Percentiles rank a stretch among this genome's conserved stretches.
These are phyloP conservation scores for Penicillium polonicum DNA, from an alignment of 2,329 filamentous ascomycete species.

Conservation along the genomic window DNA sequence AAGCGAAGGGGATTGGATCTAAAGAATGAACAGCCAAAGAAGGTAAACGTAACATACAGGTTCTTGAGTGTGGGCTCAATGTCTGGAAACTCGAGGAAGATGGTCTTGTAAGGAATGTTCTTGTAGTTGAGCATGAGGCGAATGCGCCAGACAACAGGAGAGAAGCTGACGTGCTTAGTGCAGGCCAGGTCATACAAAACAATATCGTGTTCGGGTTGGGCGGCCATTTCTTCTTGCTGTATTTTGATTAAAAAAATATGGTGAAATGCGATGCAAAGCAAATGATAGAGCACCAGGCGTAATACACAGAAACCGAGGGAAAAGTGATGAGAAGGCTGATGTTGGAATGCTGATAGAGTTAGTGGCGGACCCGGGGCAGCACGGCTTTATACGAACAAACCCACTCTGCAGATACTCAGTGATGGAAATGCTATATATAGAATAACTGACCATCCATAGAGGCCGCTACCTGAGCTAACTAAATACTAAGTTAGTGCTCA, in stretches of 20 bases:
- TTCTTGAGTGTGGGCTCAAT: slow-evolving; percentile 45
- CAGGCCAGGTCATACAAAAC: slow-evolving; percentile 45
- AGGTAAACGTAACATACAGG: slow-evolving; percentile 32
- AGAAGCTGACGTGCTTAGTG: slow-evolving; percentile 44
- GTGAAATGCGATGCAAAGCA: not conserved
- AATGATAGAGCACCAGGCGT: not conserved
- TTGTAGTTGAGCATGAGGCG: slow-evolving; percentile 49
- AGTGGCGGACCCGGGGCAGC: not conserved
- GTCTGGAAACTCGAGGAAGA: slow-evolving; percentile 47
- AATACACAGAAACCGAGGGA: not conserved
- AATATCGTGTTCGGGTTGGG: slow-evolving; percentile 32
- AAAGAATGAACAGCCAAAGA: not conserved
- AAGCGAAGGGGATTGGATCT: not conserved
- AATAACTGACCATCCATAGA: no score
- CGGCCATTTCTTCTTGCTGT: not conserved
- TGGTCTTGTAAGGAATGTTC: slow-evolving; percentile 40
- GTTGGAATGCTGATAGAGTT: not conserved
- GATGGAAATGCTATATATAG: not conserved
- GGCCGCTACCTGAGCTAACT: no score
- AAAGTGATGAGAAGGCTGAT: not conserved
- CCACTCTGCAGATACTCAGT: no score
- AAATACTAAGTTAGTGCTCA: no score
- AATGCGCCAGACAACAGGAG: slow-evolving; percentile 45
- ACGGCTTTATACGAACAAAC: not conserved
- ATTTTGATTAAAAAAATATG: no score